Evolutionary conservation across 495 filamentous ascomycete genomes (phyloP).

Genomic region (Neurospora hispaniola): DNA sequence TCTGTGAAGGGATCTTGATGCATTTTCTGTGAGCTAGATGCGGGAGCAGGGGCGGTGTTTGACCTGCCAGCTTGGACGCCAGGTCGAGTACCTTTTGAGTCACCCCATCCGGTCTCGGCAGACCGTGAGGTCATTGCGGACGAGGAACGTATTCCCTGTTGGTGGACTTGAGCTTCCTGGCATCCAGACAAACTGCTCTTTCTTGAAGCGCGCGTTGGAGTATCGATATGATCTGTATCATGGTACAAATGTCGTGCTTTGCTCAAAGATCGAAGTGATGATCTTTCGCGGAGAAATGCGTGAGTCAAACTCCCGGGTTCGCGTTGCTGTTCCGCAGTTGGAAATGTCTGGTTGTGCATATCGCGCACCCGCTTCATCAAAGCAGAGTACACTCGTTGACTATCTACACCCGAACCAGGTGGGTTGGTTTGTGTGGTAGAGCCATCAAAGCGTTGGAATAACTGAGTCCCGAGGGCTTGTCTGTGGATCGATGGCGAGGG

Average conservation of each 20-base stretch:
- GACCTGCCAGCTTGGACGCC: neutral
- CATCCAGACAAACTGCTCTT: neutral
- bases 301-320: neutral
- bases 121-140: neutral
- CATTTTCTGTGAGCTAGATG: neutral
- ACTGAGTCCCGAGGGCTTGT: slow-evolving; percentile 5
- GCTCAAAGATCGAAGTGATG: neutral
- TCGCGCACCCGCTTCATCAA: slow-evolving; percentile 55
- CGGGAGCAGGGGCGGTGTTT: neutral
- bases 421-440: neutral
- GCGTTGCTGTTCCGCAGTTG: slow-evolving; percentile 24
- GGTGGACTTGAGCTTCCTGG: neutral
- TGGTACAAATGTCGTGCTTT: neutral
- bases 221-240: neutral
- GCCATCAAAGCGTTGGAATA: slow-evolving; percentile 9
- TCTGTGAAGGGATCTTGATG: slow-evolving; percentile 3
- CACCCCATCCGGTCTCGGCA: neutral
- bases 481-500: slow-evolving; percentile 31
- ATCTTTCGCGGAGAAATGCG: neutral
- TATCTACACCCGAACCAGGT: slow-evolving; percentile 35
- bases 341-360: slow-evolving; percentile 17
- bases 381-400: slow-evolving; percentile 61
- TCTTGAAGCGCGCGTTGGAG: neutral
- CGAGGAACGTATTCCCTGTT: neutral
- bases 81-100: neutral